Evolutionary conservation across 352 stramenopile genomes (phyloP).

Genomic region (Phytophthora pini): DNA sequence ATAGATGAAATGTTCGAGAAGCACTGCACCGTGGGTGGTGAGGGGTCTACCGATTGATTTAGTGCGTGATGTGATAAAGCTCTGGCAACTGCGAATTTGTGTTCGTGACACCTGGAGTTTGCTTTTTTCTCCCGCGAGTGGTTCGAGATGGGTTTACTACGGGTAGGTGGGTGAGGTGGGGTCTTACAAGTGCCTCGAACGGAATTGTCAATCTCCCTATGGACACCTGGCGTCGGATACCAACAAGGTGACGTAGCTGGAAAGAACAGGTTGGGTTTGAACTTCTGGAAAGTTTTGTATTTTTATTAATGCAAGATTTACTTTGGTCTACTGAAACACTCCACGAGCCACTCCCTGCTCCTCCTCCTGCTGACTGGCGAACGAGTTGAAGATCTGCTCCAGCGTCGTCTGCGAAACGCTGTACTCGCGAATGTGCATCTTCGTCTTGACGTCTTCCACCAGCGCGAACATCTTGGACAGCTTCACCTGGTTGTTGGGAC

Average conservation of each 20-base stretch:
- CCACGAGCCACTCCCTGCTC: conserved; percentile 34
- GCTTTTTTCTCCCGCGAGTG: too few relatives aligned
- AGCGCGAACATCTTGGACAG: conserved; percentile 56
- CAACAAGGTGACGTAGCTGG: too few relatives aligned
- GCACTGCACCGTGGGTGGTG: not conserved
- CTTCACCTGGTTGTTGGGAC: conserved; percentile 16
- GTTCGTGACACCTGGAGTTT: too few relatives aligned
- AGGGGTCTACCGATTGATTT: not conserved
- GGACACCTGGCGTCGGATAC: too few relatives aligned
- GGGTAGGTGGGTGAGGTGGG: too few relatives aligned
- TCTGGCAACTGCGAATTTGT: not conserved
- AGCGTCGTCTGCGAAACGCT: conserved; percentile 87
- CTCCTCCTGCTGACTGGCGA: conserved; percentile 71
- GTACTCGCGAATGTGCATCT: conserved; percentile 80
- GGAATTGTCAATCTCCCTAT: too few relatives aligned
- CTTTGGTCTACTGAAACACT: not conserved
- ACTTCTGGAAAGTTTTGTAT: not conserved
- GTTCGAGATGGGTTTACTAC: too few relatives aligned
- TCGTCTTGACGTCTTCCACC: conserved; percentile 56
- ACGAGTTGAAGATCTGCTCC: conserved; percentile 90
- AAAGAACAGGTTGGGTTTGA: too few relatives aligned
- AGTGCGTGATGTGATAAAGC: not conserved
- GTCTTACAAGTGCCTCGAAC: too few relatives aligned
- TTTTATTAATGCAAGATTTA: not conserved
- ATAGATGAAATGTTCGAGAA: not conserved